Base-by-base conservation (phyloP, 768 basidiomycete genomes). In the Boletus tomentosulus region DNA sequence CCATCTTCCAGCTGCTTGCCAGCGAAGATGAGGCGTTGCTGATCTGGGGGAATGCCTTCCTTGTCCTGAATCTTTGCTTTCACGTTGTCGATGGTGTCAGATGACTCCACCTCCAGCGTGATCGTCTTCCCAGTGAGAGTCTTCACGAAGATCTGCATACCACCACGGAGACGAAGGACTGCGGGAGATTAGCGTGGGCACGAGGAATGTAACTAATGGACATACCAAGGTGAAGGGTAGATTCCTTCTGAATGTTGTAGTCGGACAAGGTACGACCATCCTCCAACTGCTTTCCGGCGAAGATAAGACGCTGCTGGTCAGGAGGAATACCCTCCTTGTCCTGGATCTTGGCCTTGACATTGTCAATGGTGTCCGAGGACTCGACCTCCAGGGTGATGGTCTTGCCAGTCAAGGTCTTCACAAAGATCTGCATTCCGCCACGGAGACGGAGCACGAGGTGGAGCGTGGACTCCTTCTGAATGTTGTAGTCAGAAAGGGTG, bases 1-100 rank as follows among this genome's bases (percentile, higher is more conserved):
- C 94, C 94, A 53, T 97, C 94, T 69, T 96, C 94, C 11, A 95
- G 74, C 65, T 96, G 93, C 76, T 96, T 96, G 44, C 93, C 94
- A 43, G 93, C 93, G 59, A 95, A 96, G 68, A 89, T 92, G 44
- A 94, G 74, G 42, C 92, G 87, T 64, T 95, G 93, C 65, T 94
- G 91, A 60, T 93, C 87, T 3, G 88, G 35, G 27, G 87, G 87
- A 30, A 89, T 90, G 0, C 88, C 89, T 57, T 89, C 88, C 71
- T 87, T 89, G 65, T 90, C 87, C 60, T 88, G 87, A 19, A 89
- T 89, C 75, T 87, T 87, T 3, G 85, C 79, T 69, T 86, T 87
- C 24, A 94, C 91, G 60, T 93, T 92, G 67, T 95, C 92, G 63
- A 96, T 94, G 12, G 92, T 94, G 69, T 94, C 91, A 0, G 87